Conservation (phyloP, 2,329 filamentous ascomycete genomes). For the Xylaria sp. region DNA sequence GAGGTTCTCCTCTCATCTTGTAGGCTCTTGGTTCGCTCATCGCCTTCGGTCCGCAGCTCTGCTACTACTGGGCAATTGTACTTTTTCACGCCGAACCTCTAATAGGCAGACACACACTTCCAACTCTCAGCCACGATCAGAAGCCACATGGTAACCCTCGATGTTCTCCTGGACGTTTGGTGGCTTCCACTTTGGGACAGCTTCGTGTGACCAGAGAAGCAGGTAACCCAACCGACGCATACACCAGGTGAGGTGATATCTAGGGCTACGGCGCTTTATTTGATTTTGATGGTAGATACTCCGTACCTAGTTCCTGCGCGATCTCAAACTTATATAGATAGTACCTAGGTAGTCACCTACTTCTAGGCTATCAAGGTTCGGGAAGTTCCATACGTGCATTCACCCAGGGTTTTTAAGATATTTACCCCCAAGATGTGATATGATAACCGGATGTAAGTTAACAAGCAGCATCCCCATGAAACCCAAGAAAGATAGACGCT, state of each 20-base stretch:
- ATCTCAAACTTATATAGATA: no score
- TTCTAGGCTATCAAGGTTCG: no score
- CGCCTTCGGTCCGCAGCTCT: neutral
- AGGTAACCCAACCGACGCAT: no score
- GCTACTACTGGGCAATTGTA: neutral
- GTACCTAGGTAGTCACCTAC: no score
- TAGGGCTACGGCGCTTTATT: no score
- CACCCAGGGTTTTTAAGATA: no score
- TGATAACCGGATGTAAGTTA: neutral
- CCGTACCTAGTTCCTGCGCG: no score
- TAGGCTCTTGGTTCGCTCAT: conserved; percentile 1
- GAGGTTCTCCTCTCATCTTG: neutral
- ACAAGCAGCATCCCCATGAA: neutral
- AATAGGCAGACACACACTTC: no score
- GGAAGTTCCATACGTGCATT: no score
- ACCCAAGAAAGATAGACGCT: neutral
- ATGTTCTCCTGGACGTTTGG: neutral
- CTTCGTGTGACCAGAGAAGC: conserved; percentile 25
- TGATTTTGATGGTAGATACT: no score
- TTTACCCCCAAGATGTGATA: no score
- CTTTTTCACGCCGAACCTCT: neutral
- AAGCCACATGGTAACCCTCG: conserved; percentile 17
- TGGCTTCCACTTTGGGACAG: conserved; percentile 32
- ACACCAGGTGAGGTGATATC: no score
- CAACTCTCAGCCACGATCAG: conserved; percentile 16